phyloP scores from a whole-genome alignment of 2,329 filamentous ascomycete species.

The Alternaria brassicae region DNA sequence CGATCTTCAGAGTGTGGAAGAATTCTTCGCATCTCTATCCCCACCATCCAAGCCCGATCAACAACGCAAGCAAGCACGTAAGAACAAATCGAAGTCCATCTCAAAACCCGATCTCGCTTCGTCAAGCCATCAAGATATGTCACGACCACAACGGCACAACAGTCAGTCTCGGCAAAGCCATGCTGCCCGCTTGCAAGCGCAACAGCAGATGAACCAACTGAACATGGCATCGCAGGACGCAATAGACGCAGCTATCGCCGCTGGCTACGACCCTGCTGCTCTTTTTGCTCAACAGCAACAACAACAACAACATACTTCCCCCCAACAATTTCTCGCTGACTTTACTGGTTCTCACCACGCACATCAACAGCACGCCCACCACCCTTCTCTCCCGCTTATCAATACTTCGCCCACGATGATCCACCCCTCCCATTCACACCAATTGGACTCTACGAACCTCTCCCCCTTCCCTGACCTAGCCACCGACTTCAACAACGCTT shows the following conservation, averaged over 20 bases:
- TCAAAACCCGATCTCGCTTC: slow-evolving; percentile 37
- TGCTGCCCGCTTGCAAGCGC: slow-evolving; percentile 36
- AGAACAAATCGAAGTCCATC: slow-evolving; percentile 48
- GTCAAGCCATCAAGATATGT: slow-evolving; percentile 35
- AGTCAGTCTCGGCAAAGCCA: slow-evolving; percentile 34
- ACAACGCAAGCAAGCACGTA: slow-evolving; percentile 60
- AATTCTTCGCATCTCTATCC: slow-evolving; percentile 85
- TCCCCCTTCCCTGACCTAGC: slow-evolving; percentile 45
- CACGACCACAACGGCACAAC: slow-evolving; percentile 28
- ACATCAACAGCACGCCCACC: slow-evolving; percentile 46
- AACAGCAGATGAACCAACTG: slow-evolving; percentile 40
- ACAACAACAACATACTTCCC: slow-evolving; percentile 31
- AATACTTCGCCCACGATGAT: slow-evolving; percentile 41
- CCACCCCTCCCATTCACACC: slow-evolving; percentile 39
- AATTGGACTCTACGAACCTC: slow-evolving; percentile 32
- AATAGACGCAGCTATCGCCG: slow-evolving; percentile 34
- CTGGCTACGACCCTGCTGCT: slow-evolving; percentile 36
- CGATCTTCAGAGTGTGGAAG: slow-evolving; percentile 90
- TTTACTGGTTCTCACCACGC: slow-evolving; percentile 53
- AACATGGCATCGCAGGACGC: slow-evolving; percentile 42
- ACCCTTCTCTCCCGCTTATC: slow-evolving; percentile 50
- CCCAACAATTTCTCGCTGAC: slow-evolving; percentile 53
- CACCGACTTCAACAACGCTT: slow-evolving; percentile 40
- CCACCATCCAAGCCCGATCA: slow-evolving; percentile 61
- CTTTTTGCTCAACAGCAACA: slow-evolving; percentile 39